Percentiles rank a stretch among this genome's conserved stretches.
phyloP scores from a whole-genome alignment of 352 stramenopile species.

The Phytophthora meadii region DNA sequence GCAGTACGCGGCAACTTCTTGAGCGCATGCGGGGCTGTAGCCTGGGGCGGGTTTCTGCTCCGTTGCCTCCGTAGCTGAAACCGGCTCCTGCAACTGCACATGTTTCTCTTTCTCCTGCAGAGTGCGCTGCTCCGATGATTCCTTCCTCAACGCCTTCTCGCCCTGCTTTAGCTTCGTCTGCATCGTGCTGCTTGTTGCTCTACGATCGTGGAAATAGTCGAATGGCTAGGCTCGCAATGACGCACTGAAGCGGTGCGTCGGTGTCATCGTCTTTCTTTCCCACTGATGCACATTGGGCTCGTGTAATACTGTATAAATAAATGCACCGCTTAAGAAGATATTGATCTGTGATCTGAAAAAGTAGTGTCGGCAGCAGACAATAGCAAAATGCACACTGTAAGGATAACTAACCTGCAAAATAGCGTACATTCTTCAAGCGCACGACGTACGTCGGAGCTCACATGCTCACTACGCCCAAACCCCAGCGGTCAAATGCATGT shows the following conservation, averaged over 20 bases:
- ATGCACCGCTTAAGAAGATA: not conserved
- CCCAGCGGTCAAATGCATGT: conserved; percentile 7
- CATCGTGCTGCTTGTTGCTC: conserved; percentile 16
- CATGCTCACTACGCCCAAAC: too few species aligned
- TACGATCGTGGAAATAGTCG: conserved; percentile 17
- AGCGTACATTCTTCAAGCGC: too few species aligned
- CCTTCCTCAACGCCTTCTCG: conserved; percentile 2
- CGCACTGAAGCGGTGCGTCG: conserved; percentile 11
- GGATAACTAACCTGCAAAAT: too few species aligned
- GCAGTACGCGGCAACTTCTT: conserved; percentile 52
- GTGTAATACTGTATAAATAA: not conserved
- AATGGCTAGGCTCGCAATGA: conserved; percentile 29
- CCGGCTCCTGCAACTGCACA: conserved; percentile 1
- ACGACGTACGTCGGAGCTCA: too few species aligned
- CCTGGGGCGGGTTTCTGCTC: conserved; percentile 1
- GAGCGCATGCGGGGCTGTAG: conserved; percentile 40
- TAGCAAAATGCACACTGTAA: too few species aligned
- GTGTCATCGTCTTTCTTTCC: conserved; percentile 27
- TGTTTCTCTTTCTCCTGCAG: conserved; percentile 8
- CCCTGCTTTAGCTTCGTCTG: conserved; percentile 2
- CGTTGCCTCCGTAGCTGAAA: not conserved
- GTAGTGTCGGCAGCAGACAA: not conserved
- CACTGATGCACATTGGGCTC: not conserved
- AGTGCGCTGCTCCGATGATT: not conserved
- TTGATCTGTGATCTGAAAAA: not conserved